These are phyloP conservation scores for Dactylella cylindrospora DNA, from an alignment of 2,329 filamentous ascomycete genomes.

Conservation along the genomic window DNA sequence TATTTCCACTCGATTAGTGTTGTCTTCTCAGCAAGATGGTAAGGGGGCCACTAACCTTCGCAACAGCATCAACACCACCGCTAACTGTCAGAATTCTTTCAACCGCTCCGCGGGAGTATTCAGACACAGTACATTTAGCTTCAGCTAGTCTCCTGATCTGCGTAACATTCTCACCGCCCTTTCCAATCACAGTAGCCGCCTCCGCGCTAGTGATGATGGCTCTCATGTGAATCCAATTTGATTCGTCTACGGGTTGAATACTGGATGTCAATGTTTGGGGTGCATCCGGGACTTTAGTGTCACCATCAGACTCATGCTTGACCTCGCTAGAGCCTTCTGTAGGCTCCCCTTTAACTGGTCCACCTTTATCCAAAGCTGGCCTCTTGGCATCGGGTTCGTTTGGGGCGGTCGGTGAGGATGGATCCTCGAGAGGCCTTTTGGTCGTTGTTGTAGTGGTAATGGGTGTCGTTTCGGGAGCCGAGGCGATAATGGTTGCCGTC, in stretches of 20 bases:
- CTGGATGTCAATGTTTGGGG: constrained; percentile 53
- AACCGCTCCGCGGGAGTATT: constrained; percentile 94
- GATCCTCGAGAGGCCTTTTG: constrained; percentile 95
- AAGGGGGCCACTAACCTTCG: constrained; percentile 68
- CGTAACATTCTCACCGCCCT: constrained; percentile 97
- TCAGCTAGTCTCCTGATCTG: constrained; percentile 93
- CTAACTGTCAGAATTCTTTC: constrained; percentile 98
- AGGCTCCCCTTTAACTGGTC: constrained; percentile 62
- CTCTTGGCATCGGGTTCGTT: constrained; percentile 98
- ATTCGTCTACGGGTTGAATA: constrained; percentile 74
- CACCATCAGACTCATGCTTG: constrained; percentile 63
- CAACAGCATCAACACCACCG: constrained; percentile 91
- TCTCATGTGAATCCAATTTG: constrained; percentile 93
- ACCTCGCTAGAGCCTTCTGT: constrained; percentile 54
- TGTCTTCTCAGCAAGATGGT: not conserved
- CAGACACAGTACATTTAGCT: constrained; percentile 97
- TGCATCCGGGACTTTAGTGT: constrained; percentile 68
- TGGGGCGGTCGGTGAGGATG: constrained; percentile 86
- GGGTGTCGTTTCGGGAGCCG: constrained; percentile 53
- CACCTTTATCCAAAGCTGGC: constrained; percentile 88
- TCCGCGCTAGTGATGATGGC: constrained; percentile 97
- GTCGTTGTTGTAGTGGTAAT: constrained; percentile 62
- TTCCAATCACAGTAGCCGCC: constrained; percentile 96
- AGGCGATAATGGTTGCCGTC: constrained; percentile 51
- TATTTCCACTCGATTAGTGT: constrained; percentile 51